Base-by-base conservation (phyloP, 2,329 filamentous ascomycete genomes). In the Arthrobotrys pseudoclavata region DNA sequence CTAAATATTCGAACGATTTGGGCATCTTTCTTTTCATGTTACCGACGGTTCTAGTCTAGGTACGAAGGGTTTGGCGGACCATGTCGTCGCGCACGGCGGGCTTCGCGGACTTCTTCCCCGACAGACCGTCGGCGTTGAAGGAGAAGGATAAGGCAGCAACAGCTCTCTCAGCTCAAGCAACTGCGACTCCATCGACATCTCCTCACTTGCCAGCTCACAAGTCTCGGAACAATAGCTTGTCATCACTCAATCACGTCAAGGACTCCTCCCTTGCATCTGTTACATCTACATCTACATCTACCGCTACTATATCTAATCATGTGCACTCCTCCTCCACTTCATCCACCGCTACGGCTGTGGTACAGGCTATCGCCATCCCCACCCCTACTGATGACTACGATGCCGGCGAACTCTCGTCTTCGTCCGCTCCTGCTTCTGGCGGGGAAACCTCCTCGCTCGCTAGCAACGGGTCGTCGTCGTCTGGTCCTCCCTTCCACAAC, bases 91-190 rank as follows among this genome's bases (percentile, higher is more conserved):
- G 81, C 80, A 71, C 77, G 72, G 91, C 91, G 86, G 90, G 91
- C 86, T 94, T 94, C 87, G 92, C 91, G 85, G 90, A 94, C 86
- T 96, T 93, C 88, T 94, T 94, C 85, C 92, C 91, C 81, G 89
- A 91, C 83, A 92, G 91, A 83, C 91, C 92, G 81, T 88, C 89
- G 82, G 89, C 89, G 80, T 84, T 87, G 69, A 75, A 79, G 72
- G 79, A 80, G 76, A 80, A 80, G 68, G 74, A 80, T 34, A 69
- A 62, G 60, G 63, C 64, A 24, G 34, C 66, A 20, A 62, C 70
- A n/a, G 61, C 63, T 18, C 42, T 45, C 15, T 45, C 42, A 9
- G 4, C 42, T 18, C 61, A 50, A 26, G 15, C 63, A 37, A 52
- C 37, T 12, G 18, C 72, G 3, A 15, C 47, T 24, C 20, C 18